A percentile compares a stretch with the other conserved stretches of the same genome.
Conservation (phyloP, 1,284 basidiomycete genomes). For the Filobasidium uniguttulatum region DNA sequence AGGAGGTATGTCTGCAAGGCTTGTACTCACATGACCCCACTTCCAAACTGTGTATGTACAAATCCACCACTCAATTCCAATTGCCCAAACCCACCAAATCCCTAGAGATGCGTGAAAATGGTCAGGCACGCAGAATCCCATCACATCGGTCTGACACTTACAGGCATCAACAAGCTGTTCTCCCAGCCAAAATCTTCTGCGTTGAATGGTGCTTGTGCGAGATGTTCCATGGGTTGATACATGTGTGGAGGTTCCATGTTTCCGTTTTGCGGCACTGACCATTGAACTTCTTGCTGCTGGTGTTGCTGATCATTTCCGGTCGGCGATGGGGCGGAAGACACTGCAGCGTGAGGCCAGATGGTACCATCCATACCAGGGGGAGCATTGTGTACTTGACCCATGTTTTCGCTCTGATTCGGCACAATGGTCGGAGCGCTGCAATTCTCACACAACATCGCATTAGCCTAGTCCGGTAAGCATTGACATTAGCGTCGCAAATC, state of each 20-base stretch:
- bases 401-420: background rate
- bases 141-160: constrained; percentile 5
- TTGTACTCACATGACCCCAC: constrained; percentile 36
- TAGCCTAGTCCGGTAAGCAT: background rate
- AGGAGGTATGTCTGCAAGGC: background rate
- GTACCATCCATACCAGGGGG: background rate
- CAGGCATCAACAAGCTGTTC: constrained; percentile 32
- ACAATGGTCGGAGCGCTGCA: background rate
- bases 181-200: constrained; percentile 36
- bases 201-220: constrained; percentile 20
- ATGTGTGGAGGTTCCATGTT: background rate
- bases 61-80: constrained; percentile 34
- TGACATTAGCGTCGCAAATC: background rate
- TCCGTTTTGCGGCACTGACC: constrained; percentile 2
- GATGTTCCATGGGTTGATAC: background rate
- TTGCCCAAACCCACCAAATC: constrained; percentile 31
- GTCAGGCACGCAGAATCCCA: background rate
- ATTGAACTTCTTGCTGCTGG: constrained; percentile 1
- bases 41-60: constrained; percentile 34
- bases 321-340: constrained; percentile 2
- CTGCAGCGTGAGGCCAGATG: constrained; percentile 2
- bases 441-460: background rate
- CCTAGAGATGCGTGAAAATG: constrained; percentile 9
- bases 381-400: background rate
- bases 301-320: constrained; percentile 4